Percentiles rank a stretch among this genome's conserved stretches.
Conservation (phyloP, 495 filamentous ascomycete species). For the Platismatia glauca region DNA sequence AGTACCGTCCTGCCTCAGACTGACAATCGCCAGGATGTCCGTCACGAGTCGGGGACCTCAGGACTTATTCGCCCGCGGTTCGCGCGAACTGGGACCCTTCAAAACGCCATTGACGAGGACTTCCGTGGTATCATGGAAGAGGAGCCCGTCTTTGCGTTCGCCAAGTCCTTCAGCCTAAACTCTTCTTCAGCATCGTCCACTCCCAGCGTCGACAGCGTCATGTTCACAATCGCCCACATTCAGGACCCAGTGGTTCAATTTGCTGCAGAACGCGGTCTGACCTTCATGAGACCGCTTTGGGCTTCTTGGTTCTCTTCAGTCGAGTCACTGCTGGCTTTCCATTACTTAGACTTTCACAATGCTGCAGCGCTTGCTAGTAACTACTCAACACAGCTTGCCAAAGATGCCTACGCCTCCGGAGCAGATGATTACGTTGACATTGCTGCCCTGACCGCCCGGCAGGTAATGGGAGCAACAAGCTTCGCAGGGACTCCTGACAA, state of each 20-base stretch:
- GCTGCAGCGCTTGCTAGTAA: slow-evolving; percentile 57
- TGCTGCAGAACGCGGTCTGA: slow-evolving; percentile 71
- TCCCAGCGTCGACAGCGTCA: slow-evolving; percentile 42
- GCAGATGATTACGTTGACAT: slow-evolving; percentile 74
- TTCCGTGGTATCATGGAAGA: slow-evolving; percentile 72
- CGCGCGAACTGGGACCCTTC: slow-evolving; percentile 55
- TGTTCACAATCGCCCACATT: slow-evolving; percentile 76
- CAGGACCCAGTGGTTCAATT: slow-evolving; percentile 83
- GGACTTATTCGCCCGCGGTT: slow-evolving; percentile 61
- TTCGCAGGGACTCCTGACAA: slow-evolving; percentile 81
- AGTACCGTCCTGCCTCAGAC: background rate
- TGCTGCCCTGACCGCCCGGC: slow-evolving; percentile 77
- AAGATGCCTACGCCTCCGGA: slow-evolving; percentile 60
- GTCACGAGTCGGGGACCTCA: slow-evolving; percentile 65
- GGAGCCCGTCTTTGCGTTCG: slow-evolving; percentile 86
- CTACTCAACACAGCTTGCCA: slow-evolving; percentile 68
- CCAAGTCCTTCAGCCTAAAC: slow-evolving; percentile 61
- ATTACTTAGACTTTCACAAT: slow-evolving; percentile 63
- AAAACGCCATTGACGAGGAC: slow-evolving; percentile 53
- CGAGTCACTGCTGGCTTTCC: slow-evolving; percentile 59
- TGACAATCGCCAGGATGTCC: slow-evolving; percentile 39
- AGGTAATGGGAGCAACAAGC: slow-evolving; percentile 80
- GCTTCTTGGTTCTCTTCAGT: slow-evolving; percentile 57
- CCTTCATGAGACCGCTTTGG: slow-evolving; percentile 82
- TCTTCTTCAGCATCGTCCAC: slow-evolving; percentile 22